Base-by-base conservation (phyloP, 345 rosid genomes). In the Mercurialis annua region DNA sequence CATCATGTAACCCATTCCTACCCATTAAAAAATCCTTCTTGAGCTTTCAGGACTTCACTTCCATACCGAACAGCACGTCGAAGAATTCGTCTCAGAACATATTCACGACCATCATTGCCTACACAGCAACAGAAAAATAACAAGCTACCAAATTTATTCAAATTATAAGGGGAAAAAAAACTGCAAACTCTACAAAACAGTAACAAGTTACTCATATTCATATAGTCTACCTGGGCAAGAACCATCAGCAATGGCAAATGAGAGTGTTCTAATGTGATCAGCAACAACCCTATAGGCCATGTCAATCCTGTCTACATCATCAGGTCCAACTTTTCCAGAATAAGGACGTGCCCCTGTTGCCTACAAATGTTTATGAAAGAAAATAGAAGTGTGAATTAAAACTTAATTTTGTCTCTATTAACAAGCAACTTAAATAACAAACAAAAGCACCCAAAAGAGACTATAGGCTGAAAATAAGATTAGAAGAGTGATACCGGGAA, bases 261-360 rank as follows among this genome's bases (percentile, higher is more conserved):
- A 91, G 30, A 94, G 71, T 55, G 99, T 94, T 78, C 98, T 89
- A 43, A 92, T 89, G 71, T 94, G 98, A 72, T 94, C 98, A 65
- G 97, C 98, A 49, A 94, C 96, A 71, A 94, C 99, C 82, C 98
- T 83, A 61, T 94, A 94, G 36, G 98, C 99, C 98, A 94, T 87
- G 79, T 94, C 99, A 81, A 89, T 78, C 52, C 81, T 78, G 77
- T 89, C 97, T 0, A 59, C 76, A 67, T 94, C 99, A 69, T 86
- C 99, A 49, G 59, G 27, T 69, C 98, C 98, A 78, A 94, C 89
- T 81, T 89, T 92, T 73, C 99, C 98, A 70, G 93, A 70, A 79
- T 94, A 94, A 48, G 91, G 90, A 18, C 70, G 81, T n/a, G 92
- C 96, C 52, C 90, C 96, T 4, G 99, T 94, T 67, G 82, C 90